Base-by-base conservation (phyloP, 192 early-diverging fungal species). In the Coemansia sp. region DNA sequence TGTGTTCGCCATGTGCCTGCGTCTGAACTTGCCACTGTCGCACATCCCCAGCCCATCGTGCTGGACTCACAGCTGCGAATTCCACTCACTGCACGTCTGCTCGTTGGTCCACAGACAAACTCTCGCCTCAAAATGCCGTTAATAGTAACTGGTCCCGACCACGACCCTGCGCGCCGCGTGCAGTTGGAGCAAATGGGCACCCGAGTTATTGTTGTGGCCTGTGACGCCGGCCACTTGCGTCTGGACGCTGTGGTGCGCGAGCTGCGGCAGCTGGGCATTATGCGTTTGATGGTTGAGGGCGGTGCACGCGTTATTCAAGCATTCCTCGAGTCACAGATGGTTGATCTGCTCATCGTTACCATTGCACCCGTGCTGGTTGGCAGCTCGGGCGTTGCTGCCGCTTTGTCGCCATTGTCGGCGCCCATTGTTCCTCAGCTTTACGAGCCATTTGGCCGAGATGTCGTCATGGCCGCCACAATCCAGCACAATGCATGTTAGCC, bases 281-380 rank as follows among this genome's bases (percentile, higher is more conserved):
- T 59, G 8, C 58, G 70, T 3, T 55, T 96, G 32, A 96, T 96
- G 94, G 88, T 96, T 10, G 94, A 96, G 84, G 94, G 94, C 35
- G 94, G 94, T 21, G 87, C 91, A 0, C 70, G 68, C 23, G 75
- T 96, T 5, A 93, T 96, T 48, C 74, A 85, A 5, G 71, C 84
- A 5, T 89, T 89, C 62, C 56, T 93, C 61, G 62, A 53, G 32
- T 67, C 56, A 25, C 41, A 35, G 2, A 37, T 67, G 21, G 53
- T 57, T 29, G 57, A 69, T 15, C 32, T 29, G 11, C 51, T 76
- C 10, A 67, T 94, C 17, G 56, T 93, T 25, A 95, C 93, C 2
- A 78, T 90, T 62, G 87, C 91, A 0, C 93, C 92, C 3, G 56
- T 81, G 6, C 82, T 84, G 32, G 82, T 93, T 45, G 92, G 91